phyloP scores from a whole-genome alignment of 352 stramenopile genomes.

The Aphanomyces euteiches region DNA sequence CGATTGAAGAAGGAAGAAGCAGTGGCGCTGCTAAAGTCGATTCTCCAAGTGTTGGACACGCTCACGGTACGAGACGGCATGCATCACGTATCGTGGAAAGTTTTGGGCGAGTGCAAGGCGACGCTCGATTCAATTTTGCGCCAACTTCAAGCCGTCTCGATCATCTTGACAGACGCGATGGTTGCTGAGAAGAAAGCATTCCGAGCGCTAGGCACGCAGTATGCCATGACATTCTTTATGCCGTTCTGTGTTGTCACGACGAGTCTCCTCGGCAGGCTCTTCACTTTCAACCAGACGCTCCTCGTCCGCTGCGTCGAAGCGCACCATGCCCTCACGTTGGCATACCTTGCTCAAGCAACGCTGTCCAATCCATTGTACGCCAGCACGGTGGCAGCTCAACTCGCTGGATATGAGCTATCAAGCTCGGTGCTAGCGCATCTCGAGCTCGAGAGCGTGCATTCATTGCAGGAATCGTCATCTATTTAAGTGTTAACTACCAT shows the following conservation, averaged over 20 bases:
- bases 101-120: slow-evolving; percentile 57
- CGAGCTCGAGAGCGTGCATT: no score
- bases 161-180: slow-evolving; percentile 37
- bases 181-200: slow-evolving; percentile 68
- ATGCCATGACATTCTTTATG: slow-evolving; percentile 86
- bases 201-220: slow-evolving; percentile 63
- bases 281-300: slow-evolving; percentile 54
- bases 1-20: slow-evolving; percentile 46
- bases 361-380: slow-evolving; percentile 78
- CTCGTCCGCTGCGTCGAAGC: slow-evolving; percentile 58
- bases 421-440: slow-evolving; percentile 28
- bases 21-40: slow-evolving; percentile 40
- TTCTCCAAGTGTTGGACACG: slow-evolving; percentile 42
- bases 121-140: slow-evolving; percentile 48
- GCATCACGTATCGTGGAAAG: slow-evolving; percentile 78
- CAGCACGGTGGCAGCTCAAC: slow-evolving; percentile 61
- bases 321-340: slow-evolving; percentile 59
- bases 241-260: slow-evolving; percentile 76
- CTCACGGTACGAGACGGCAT: slow-evolving; percentile 45
- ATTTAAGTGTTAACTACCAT: no score
- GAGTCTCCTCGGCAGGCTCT: slow-evolving; percentile 63
- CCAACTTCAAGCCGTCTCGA: slow-evolving; percentile 38
- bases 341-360: slow-evolving; percentile 77
- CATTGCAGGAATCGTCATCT: no score
- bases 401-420: slow-evolving; percentile 60